Conservation (phyloP, 2,329 filamentous ascomycete species). For the Exophiala sideris region DNA sequence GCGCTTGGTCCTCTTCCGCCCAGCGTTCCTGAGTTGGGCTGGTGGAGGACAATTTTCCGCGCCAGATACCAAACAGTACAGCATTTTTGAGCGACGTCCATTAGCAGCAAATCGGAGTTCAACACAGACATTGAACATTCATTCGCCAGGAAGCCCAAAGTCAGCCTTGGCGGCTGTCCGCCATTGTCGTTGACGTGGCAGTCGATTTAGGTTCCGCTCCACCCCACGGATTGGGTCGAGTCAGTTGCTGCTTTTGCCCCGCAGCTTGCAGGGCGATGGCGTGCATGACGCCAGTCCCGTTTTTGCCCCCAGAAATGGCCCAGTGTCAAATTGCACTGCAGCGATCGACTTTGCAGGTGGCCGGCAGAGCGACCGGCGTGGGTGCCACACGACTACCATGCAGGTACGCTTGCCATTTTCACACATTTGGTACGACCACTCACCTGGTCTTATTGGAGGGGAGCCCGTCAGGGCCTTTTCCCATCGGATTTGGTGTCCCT, state of each 20-base stretch:
- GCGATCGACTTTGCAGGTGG: conserved; percentile 29
- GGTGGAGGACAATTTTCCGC: conserved; percentile 1
- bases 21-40: conserved; percentile 11
- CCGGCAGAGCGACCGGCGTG: conserved; percentile 12
- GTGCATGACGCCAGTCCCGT: conserved; percentile 26
- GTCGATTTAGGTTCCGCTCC: conserved; percentile 32
- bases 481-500: conserved; percentile 1
- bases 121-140: conserved; percentile 14
- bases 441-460: conserved; percentile 16
- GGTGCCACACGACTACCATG: conserved; percentile 21
- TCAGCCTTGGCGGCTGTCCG: conserved; percentile 25
- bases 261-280: conserved; percentile 22
- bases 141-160: conserved; percentile 23
- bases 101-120: conserved; percentile 24
- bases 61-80: conserved; percentile 5
- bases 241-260: conserved; percentile 33
- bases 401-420: conserved; percentile 23
- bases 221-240: conserved; percentile 30
- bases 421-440: conserved; percentile 18
- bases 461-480: conserved; percentile 9
- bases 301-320: conserved; percentile 20
- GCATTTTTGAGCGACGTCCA: conserved; percentile 22
- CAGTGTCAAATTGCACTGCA: conserved; percentile 25
- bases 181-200: conserved; percentile 23
- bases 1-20: conserved; percentile 22